Base-by-base conservation (phyloP, 371 early-diverging fungal species). In the Mucor plumbeus region DNA sequence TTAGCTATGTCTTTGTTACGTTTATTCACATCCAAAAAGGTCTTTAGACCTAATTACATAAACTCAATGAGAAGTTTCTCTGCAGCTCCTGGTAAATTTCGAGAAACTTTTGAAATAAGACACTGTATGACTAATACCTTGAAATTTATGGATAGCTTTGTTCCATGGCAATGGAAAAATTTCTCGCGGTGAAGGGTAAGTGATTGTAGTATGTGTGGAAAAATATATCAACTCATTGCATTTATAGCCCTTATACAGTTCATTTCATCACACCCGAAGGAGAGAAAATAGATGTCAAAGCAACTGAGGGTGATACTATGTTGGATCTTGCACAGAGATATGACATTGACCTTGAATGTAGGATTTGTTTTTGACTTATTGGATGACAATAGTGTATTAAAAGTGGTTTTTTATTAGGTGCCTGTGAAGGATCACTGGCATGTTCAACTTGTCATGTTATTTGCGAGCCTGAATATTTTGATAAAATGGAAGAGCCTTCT, bases 391-490 rank as follows among this genome's bases (percentile, higher is more conserved):
- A 26, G 26, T 26, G 26, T 26, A 26, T 26, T 26, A 26, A 26
- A 26, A 26, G 26, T 26, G 26, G 3, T 26, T 26, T 26, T 26
- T 4, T 43, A 40, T 41, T 76, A 93, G 93, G 94, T 61, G 99
- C 99, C 13, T 99, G 99, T 80, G 99, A 99, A 80, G 99, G 97
- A 21, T 97, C 96, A 1, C 78, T 95, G 68, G 98, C 97, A 3
- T 97, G 97, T 71, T 96, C 97, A 10, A 97, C 97, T 2, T 97
- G 99, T 80, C 99, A 99, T 77, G 95, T 99, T 58, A 92, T 99
- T 60, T 79, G 96, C 63, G 96, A 96, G 5, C 91, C 88, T 17
- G 83, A 90, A 38, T 85, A 92, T 66, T 99, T 91, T 79, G 89
- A 95, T 55, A 90, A 87, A 70, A 83, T 99, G 65, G 92, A 91